Percentiles rank a stretch among this genome's conserved stretches.
These are phyloP conservation scores for Asterella californica DNA, from an alignment of 225 moss, liverwort and hornwort genomes.

Conservation along the genomic window DNA sequence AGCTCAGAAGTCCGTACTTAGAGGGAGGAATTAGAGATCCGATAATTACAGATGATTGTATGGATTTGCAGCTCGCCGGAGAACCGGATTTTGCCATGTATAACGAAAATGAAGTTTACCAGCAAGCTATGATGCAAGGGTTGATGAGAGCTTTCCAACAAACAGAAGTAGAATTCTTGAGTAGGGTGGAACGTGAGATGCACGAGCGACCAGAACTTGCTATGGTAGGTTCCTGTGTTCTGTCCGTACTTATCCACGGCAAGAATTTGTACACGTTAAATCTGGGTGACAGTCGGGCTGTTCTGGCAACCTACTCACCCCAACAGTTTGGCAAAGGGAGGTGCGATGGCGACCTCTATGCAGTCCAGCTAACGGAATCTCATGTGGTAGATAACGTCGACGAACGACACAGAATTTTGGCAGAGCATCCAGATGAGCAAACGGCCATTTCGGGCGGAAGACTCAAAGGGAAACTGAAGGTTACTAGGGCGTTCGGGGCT, in stretches of 20 bases:
- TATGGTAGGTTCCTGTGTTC: slow-evolving; percentile 88
- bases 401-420: slow-evolving; percentile 53
- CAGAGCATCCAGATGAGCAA: slow-evolving; percentile 72
- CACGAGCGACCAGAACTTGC: slow-evolving; percentile 79
- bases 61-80: slow-evolving; percentile 17
- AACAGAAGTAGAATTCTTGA: slow-evolving; percentile 68
- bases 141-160: slow-evolving; percentile 54
- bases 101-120: slow-evolving; percentile 39
- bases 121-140: slow-evolving; percentile 59
- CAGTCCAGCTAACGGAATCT: slow-evolving; percentile 65
- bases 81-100: slow-evolving; percentile 16
- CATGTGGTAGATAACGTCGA: slow-evolving; percentile 61
- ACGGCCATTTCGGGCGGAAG: slow-evolving; percentile 56
- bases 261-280: slow-evolving; percentile 70
- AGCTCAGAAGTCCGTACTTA: slow-evolving; percentile 3
- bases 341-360: slow-evolving; percentile 42
- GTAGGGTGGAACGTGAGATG: slow-evolving; percentile 80
- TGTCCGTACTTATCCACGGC: slow-evolving; percentile 67
- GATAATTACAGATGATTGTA: slow-evolving; percentile 12
- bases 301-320: slow-evolving; percentile 55
- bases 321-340: slow-evolving; percentile 31
- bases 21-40: slow-evolving; percentile 17
- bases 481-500: slow-evolving; percentile 88
- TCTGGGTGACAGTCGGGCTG: slow-evolving; percentile 81
- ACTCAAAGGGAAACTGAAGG: slow-evolving; percentile 81